Conservation (phyloP, 2,329 filamentous ascomycete species). For the Coleophoma cylindrospora region DNA sequence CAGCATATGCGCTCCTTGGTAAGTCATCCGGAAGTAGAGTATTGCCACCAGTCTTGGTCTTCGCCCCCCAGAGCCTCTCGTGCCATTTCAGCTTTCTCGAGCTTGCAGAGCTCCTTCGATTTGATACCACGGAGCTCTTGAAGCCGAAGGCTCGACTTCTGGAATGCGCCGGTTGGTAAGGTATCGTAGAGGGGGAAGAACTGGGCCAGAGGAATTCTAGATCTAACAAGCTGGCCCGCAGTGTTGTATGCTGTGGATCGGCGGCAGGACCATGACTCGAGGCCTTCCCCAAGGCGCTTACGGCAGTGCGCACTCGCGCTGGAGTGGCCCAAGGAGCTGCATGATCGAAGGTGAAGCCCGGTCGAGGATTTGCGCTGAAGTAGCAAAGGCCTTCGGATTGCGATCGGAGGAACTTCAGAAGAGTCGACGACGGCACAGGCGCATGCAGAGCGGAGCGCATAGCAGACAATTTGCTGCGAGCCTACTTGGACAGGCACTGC, state of each 20-base stretch:
- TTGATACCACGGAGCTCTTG: conserved; percentile 6
- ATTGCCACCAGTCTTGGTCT: conserved; percentile 12
- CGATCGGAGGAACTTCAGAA: conserved; percentile 68
- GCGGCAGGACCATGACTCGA: conserved; percentile 15
- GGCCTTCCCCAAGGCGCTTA: conserved; percentile 6
- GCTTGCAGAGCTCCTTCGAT: conserved; percentile 13
- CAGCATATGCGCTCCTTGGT: conserved; percentile 40
- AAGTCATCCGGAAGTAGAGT: conserved; percentile 53
- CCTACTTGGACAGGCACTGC: background rate
- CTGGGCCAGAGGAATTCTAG: conserved; percentile 21
- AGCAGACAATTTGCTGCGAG: background rate
- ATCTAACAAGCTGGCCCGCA: conserved; percentile 18
- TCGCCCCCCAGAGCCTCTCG: conserved; percentile 17
- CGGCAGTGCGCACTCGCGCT: conserved; percentile 2
- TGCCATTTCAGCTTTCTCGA: conserved; percentile 15
- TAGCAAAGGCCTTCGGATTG: conserved; percentile 59
- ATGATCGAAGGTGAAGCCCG: conserved; percentile 20
- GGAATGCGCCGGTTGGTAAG: background rate
- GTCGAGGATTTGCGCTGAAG: conserved; percentile 36
- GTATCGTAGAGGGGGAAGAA: conserved; percentile 3
- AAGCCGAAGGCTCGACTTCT: conserved; percentile 3
- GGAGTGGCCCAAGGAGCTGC: conserved; percentile 11
- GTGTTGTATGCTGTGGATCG: conserved; percentile 8
- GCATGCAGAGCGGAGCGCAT: conserved; percentile 24
- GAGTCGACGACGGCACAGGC: conserved; percentile 43